Percentiles rank a stretch among this genome's conserved stretches.
phyloP scores from a whole-genome alignment of 192 early-diverging fungal species.

The Coemansia sp. region DNA sequence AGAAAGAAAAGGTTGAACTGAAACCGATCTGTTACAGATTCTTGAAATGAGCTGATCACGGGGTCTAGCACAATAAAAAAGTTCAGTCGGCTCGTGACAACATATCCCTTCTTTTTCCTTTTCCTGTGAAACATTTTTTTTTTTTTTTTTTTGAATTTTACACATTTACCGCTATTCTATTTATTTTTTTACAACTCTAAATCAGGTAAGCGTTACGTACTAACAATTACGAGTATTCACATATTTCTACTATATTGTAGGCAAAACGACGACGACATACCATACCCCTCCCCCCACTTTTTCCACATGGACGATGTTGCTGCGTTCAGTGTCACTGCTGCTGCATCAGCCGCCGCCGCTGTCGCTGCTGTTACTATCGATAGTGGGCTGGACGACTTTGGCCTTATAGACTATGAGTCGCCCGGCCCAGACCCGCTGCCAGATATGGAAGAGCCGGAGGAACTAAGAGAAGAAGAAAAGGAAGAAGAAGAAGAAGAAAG shows the following conservation, averaged over 20 bases:
- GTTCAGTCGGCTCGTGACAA: neutral
- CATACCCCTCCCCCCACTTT: neutral
- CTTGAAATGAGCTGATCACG: neutral
- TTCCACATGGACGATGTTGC: neutral
- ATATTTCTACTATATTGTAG: neutral
- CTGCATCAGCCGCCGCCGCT: neutral
- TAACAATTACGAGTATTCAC: neutral
- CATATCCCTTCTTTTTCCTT: no score
- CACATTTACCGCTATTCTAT: neutral
- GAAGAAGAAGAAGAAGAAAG: neutral
- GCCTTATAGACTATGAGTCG: slow-evolving; percentile 50
- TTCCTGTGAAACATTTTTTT: neutral
- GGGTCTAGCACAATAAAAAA: neutral
- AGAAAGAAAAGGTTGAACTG: neutral
- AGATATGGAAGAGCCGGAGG: neutral
- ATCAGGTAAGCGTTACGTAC: neutral
- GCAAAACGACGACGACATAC: neutral
- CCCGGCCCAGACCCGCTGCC: slow-evolving; percentile 19
- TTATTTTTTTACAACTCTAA: neutral
- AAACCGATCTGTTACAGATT: neutral
- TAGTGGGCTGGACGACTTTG: slow-evolving; percentile 35
- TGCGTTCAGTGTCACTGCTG: slow-evolving; percentile 1
- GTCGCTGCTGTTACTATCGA: neutral
- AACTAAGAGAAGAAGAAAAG: neutral
- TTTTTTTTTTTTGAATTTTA: neutral